These are phyloP conservation scores for Mortierella sp. DNA, from an alignment of 371 early-diverging fungal species.

Conservation along the genomic window DNA sequence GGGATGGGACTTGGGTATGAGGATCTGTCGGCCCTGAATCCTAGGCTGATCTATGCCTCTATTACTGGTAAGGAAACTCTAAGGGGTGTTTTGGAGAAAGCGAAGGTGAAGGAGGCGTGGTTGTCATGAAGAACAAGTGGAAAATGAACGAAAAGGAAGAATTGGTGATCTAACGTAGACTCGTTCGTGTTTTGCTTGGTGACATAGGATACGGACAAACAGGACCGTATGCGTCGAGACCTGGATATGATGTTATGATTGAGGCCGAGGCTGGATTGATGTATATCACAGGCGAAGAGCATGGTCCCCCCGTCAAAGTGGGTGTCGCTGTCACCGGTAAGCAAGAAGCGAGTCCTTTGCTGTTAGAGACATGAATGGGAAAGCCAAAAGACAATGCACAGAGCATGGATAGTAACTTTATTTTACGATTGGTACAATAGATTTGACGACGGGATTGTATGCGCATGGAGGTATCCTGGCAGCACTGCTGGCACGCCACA, in stretches of 20 bases:
- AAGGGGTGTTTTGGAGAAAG: background rate
- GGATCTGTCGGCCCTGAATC: conserved; percentile 76
- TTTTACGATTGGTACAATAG: no score
- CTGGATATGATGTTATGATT: conserved; percentile 96
- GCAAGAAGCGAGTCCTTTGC: background rate
- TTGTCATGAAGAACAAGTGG: background rate
- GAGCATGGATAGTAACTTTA: no score
- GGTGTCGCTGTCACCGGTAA: conserved; percentile 95
- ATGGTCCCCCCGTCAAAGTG: conserved; percentile 91
- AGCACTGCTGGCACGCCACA: conserved; percentile 78
- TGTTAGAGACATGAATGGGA: background rate
- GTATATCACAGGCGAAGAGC: conserved; percentile 93
- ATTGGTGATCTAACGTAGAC: no score
- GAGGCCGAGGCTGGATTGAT: conserved; percentile 94
- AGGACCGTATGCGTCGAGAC: conserved; percentile 83
- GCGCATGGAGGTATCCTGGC: conserved; percentile 92
- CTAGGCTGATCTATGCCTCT: conserved; percentile 89
- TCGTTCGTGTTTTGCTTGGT: background rate
- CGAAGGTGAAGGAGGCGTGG: background rate
- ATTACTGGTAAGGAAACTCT: conserved; percentile 69
- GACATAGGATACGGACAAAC: conserved; percentile 84
- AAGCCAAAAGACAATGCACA: no score
- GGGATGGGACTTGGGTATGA: conserved; percentile 85
- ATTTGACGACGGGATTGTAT: conserved; percentile 88
- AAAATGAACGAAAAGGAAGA: conserved; percentile 14